A percentile compares a stretch with the other conserved stretches of the same genome.
These are phyloP conservation scores for Drechslerella coelobrocha DNA, from an alignment of 2,329 filamentous ascomycete genomes.

Conservation along the genomic window DNA sequence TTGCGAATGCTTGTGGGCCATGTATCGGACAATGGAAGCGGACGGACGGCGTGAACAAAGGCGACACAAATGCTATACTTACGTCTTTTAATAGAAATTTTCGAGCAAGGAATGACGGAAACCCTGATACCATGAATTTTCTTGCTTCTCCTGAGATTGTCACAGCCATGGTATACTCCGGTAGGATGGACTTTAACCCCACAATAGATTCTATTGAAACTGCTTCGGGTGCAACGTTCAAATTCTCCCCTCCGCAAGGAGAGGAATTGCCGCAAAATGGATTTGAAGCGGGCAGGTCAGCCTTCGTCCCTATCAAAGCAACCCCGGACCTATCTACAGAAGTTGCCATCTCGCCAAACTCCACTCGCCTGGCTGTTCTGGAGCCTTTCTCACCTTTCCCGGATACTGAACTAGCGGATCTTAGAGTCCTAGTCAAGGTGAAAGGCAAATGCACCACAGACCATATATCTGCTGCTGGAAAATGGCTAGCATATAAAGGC, in stretches of 20 bases:
- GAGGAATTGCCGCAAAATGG: conserved; percentile 71
- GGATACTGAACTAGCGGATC: conserved; percentile 71
- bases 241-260: conserved; percentile 76
- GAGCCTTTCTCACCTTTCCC: conserved; percentile 91
- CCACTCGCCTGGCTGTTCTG: conserved; percentile 84
- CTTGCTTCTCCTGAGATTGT: conserved; percentile 95
- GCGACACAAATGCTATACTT: conserved; percentile 89
- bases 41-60: conserved; percentile 79
- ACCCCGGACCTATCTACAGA: conserved; percentile 72
- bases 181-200: conserved; percentile 93
- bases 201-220: conserved; percentile 84
- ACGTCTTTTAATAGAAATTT: conserved; percentile 99
- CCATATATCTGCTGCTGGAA: conserved; percentile 94
- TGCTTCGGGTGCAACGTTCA: conserved; percentile 80
- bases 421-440: conserved; percentile 93
- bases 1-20: conserved; percentile 93
- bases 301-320: conserved; percentile 75
- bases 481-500: conserved; percentile 99
- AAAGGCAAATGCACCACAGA: conserved; percentile 98
- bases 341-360: conserved; percentile 84
- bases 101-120: conserved; percentile 94
- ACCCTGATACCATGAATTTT: conserved; percentile 98
- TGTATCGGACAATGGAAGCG: conserved; percentile 96
- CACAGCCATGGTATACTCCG: conserved; percentile 92
- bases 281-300: conserved; percentile 79